Base-by-base conservation (phyloP, 208 protist genomes). In the Leptomonas seymouri region DNA sequence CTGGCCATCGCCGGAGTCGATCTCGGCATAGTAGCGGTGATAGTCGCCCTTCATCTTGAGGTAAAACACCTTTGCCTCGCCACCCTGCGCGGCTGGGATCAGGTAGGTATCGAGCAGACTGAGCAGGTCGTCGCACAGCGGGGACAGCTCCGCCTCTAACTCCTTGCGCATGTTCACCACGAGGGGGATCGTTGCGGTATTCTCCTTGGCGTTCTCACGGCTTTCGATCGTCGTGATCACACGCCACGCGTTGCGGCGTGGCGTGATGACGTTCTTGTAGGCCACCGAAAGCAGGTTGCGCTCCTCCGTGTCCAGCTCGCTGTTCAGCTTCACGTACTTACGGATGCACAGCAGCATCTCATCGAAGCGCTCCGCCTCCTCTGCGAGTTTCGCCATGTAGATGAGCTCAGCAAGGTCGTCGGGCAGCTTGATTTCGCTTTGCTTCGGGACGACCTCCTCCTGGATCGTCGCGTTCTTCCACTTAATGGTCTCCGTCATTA, bases 251-350 rank as follows among this genome's bases (percentile, higher is more conserved):
- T 99, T 98, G 74, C 99, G 98, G 67, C 98, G 94, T 31, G 98
- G 84, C 75, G 98, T 99, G 78, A 99, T 99, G 41, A 99, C 97
- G 79, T 99, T 99, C 87, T 99, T 99, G 93, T 99, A 99, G 7
- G 99, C 99, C 59, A 99, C 99, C 28, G 98, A 99, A 36, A 99
- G 91, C 8, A 99, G 90, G 82, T 99, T 99, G 75, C 99, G 90
- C 90, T 99, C 99, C 83, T 99, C 99, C 81, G 97, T 94, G 59
- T 97, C 96, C 16, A 99, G 96, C 82, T 99, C 98, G 70, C 87
- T 85, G 86, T 97, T 97, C 30, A 98, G 55, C 70, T 94, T 86
- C 53, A 99, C 98, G 50, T 99, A 92, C 58, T 96, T 97, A 75
- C 98, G 99, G 93, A 99, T 99, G 71, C 90, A 94, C 56, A 97